These are phyloP conservation scores for Cutaneotrichosporon sp. DNA, from an alignment of 1,284 basidiomycete species.

Conservation along the genomic window DNA sequence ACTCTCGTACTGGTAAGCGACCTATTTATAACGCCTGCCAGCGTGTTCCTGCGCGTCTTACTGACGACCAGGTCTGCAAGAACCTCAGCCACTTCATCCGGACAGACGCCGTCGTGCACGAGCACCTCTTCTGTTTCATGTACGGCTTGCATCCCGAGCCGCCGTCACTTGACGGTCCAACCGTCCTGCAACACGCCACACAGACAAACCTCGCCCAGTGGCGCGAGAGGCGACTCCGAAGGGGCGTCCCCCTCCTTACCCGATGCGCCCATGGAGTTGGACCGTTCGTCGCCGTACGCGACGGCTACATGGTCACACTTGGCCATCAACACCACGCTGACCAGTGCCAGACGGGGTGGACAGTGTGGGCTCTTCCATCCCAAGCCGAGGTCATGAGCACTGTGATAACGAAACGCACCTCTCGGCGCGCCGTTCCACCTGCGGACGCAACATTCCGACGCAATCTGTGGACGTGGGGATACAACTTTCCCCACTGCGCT, in stretches of 20 bases:
- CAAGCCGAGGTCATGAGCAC: constrained; percentile 10
- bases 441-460: constrained; percentile 1
- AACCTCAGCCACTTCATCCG: too few species aligned
- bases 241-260: not conserved
- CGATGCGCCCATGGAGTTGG: constrained; percentile 9
- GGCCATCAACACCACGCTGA: too few species aligned
- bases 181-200: too few species aligned
- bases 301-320: constrained; percentile 14
- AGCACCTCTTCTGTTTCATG: not conserved
- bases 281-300: not conserved
- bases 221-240: constrained; percentile 15
- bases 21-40: too few species aligned
- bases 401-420: not conserved
- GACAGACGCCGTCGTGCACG: too few species aligned
- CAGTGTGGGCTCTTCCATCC: constrained; percentile 7
- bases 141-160: not conserved
- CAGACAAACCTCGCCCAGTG: too few species aligned
- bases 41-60: too few species aligned
- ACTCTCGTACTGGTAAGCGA: too few species aligned
- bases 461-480: constrained; percentile 18
- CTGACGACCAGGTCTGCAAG: too few species aligned
- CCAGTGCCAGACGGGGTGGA: constrained; percentile 16
- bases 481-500: not conserved
- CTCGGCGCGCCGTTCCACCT: not conserved
- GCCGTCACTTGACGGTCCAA: constrained; percentile 9